Base-by-base conservation (phyloP, 148 eudicot genomes). In the Diospyros kaki region DNA sequence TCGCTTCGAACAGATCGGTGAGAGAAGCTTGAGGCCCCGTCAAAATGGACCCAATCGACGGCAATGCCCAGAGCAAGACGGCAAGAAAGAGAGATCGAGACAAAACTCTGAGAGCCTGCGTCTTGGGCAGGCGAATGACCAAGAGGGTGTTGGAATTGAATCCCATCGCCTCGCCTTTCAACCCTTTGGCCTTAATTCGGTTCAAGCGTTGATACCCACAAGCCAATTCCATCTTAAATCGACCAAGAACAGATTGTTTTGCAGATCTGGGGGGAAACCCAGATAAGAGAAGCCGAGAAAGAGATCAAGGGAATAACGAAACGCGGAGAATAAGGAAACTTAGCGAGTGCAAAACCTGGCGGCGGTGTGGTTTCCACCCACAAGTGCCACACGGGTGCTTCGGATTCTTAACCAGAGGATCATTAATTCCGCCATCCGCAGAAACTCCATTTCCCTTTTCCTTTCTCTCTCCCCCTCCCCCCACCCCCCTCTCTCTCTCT, bases 341-440 rank as follows among this genome's bases (percentile, higher is more conserved):
- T 85, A 87, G 81, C 91, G 91, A 69, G 87, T 81, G 78, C 91
- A 85, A 73, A 87, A 87, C 80, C 91, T 81, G 68, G 91, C 72
- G 40, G 87, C 88, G 11, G 88, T 87, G 73, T 87, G 91, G 76
- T 87, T 87, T 69, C 91, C 91, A 81, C 91, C 91, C 78, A 85
- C 86, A 17, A 87, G 85, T 68, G 83, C 83, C 2, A 78, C 64
- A 73, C 75, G 81, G 53, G 73, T 73, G 78, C 58, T 43, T 77
- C 64, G 66, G 73, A 73, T 71, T 71, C 77, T 73, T 56, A 67
- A 80, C 78, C 77, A 75, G 48, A 85, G 83, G 13, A 81, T 81
- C 66, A 87, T 77, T 79, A 87, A 83, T 58, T 83, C 79, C 8
- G 53, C 38, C 39, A 83, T 76, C 77, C 91, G 79, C 76, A 76